These are phyloP conservation scores for Backusella tuberculispora DNA, from an alignment of 192 early-diverging fungal genomes.

Conservation along the genomic window DNA sequence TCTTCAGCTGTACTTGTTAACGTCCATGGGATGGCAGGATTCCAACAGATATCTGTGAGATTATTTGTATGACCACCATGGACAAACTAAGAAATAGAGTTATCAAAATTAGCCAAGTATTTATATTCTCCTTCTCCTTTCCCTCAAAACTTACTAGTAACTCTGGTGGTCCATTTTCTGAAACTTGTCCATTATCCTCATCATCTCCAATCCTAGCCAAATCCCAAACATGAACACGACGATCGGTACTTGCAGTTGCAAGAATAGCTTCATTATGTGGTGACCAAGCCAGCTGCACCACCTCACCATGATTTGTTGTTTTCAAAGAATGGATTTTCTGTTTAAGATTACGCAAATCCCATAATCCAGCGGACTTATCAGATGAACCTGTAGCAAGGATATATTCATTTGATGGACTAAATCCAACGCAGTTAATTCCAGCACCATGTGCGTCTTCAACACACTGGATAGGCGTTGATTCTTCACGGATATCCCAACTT, in stretches of 20 bases:
- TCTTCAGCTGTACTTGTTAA: constrained; percentile 94
- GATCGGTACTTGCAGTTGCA: constrained; percentile 88
- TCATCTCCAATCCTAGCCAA: constrained; percentile 92
- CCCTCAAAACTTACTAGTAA: constrained; percentile 64
- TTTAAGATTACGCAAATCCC: constrained; percentile 95
- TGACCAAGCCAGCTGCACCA: constrained; percentile 92
- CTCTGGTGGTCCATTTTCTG: constrained; percentile 97
- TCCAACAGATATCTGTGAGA: constrained; percentile 96
- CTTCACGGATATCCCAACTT: constrained; percentile 93
- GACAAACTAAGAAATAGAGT: constrained; percentile 70
- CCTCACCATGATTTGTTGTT: constrained; percentile 72
- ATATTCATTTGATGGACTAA: constrained; percentile 89
- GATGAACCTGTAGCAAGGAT: constrained; percentile 93
- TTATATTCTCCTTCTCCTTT: too few species aligned
- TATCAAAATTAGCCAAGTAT: neutral
- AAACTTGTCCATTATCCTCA: constrained; percentile 87
- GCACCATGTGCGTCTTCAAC: constrained; percentile 80
- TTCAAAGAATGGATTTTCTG: constrained; percentile 85
- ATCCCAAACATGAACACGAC: constrained; percentile 95
- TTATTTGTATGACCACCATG: constrained; percentile 98
- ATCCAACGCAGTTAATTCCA: constrained; percentile 95
- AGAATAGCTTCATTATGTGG: constrained; percentile 91
- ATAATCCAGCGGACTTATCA: constrained; percentile 92
- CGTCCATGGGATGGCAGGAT: constrained; percentile 91
- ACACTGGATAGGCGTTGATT: constrained; percentile 66